Evolutionary conservation across 2,329 filamentous ascomycete species (phyloP), one percentile per base, ranked within the genome.

Genomic region (Trichoderma asperellum): DNA sequence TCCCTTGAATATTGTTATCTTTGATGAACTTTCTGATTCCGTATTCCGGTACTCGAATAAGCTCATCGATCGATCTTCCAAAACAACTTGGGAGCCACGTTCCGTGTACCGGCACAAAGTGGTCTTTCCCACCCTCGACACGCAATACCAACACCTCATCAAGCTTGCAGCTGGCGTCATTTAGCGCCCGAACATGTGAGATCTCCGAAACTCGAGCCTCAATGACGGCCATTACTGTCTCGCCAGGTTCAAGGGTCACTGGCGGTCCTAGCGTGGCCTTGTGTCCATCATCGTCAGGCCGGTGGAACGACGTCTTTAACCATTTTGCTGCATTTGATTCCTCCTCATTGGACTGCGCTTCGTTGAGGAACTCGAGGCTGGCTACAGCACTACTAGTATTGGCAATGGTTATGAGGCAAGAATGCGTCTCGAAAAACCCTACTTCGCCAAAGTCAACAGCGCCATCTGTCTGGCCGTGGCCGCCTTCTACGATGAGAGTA

Each of bases 111-210:
- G 94, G 91, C 49, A 99, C 88, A 77, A 99, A 99, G 76, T 98
- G 92, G 75, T 99, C 96, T 59, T 94, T 87, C 0, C 96, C 96
- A 64, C 91, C 88, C 12, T 89, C 86, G 5, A 99, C 92, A 0
- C 94, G 89, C 10, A 99, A 84, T 2, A 99, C 91, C 8, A 99
- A 83, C 3, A 99, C 90, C 72, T 98, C 94, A 71, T 98, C 95
- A 0, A 99, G 82, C 8, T 82, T 83, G 4, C 83, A 77, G 1
- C 84, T 83, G 18, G 87, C 88, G 66, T 91, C 85, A 73, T 98
- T 98, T 47, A 99, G 84, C 2, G 85, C 82, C 21, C 87, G 88
- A 0, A 93, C 88, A 21, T 91, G 85, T 0, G 85, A 79, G 4
- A 92, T 79, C 56, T 89, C 86, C 4, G 86, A 85, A 11, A 98